These are phyloP conservation scores for Lolium rigidum DNA, from an alignment of 176 grass and related monocot species.

Conservation along the genomic window DNA sequence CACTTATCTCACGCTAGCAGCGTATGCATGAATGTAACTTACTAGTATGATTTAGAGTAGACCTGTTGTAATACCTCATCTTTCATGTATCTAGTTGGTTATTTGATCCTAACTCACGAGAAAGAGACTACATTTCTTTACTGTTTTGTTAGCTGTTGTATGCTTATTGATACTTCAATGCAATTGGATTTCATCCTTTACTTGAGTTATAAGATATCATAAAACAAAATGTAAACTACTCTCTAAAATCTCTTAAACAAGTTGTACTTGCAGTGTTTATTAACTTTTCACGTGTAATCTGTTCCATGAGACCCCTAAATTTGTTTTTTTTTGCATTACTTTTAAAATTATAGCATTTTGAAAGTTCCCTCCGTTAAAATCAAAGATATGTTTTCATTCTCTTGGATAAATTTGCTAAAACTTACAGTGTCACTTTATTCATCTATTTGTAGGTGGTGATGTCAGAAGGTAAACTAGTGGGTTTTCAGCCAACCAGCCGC, in stretches of 20 bases:
- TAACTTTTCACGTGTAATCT: conserved; percentile 20
- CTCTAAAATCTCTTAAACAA: neutral
- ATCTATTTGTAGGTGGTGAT: conserved; percentile 72
- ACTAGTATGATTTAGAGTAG: neutral
- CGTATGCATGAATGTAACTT: neutral
- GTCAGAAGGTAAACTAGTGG: conserved; percentile 81
- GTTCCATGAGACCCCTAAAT: neutral
- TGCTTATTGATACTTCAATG: conserved; percentile 1
- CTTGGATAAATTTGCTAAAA: conserved; percentile 8
- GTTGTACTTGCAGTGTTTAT: neutral
- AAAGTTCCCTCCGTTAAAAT: neutral
- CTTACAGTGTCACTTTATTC: neutral
- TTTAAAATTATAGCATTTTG: conserved; percentile 26
- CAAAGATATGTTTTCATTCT: neutral
- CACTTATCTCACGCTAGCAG: neutral
- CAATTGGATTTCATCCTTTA: neutral
- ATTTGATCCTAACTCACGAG: neutral
- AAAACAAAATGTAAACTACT: neutral
- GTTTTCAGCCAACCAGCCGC: conserved; percentile 88
- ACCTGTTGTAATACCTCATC: neutral
- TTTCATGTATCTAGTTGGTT: neutral
- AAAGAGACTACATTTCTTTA: neutral
- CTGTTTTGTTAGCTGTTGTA: neutral
- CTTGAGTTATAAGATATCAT: neutral
- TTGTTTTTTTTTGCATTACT: neutral